Evolutionary conservation across 2,329 filamentous ascomycete species (phyloP).

Genomic region (Basipetospora chlamydospora): DNA sequence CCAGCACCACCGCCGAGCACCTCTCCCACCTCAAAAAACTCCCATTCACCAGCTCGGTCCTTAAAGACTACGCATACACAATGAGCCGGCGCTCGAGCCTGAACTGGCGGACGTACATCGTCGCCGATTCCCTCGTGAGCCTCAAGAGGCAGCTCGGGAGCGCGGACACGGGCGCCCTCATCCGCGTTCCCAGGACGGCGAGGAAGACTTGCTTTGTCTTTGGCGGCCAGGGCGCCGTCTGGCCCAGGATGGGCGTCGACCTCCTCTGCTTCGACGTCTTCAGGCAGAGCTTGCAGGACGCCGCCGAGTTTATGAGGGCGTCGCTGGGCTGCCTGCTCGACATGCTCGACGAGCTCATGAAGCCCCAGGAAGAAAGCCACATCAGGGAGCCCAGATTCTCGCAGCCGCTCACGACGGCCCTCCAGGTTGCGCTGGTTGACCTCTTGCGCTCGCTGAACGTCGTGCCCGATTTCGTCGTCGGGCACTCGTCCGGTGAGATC

Average conservation of each 20-base stretch:
- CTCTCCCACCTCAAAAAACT: too few species aligned
- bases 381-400: conserved; percentile 25
- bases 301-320: conserved; percentile 17
- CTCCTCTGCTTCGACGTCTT: conserved; percentile 27
- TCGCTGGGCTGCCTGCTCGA: conserved; percentile 19
- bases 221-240: conserved; percentile 28
- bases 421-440: conserved; percentile 31
- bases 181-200: conserved; percentile 13
- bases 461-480: conserved; percentile 26
- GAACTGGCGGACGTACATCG: conserved; percentile 25
- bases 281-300: conserved; percentile 18
- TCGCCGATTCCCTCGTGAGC: conserved; percentile 19
- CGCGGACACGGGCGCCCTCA: conserved; percentile 9
- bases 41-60: too few species aligned
- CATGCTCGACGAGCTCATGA: conserved; percentile 23
- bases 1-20: too few species aligned
- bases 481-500: conserved; percentile 35
- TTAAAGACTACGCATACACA: conserved; percentile 30
- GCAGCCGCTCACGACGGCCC: conserved; percentile 28
- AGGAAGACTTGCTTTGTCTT: conserved; percentile 26
- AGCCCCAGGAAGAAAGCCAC: conserved; percentile 17
- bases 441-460: conserved; percentile 29
- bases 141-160: conserved; percentile 16
- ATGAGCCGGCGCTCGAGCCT: conserved; percentile 28
- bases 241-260: conserved; percentile 29